Base-by-base conservation (phyloP, 2,329 filamentous ascomycete species). In the Colletotrichum sp. region DNA sequence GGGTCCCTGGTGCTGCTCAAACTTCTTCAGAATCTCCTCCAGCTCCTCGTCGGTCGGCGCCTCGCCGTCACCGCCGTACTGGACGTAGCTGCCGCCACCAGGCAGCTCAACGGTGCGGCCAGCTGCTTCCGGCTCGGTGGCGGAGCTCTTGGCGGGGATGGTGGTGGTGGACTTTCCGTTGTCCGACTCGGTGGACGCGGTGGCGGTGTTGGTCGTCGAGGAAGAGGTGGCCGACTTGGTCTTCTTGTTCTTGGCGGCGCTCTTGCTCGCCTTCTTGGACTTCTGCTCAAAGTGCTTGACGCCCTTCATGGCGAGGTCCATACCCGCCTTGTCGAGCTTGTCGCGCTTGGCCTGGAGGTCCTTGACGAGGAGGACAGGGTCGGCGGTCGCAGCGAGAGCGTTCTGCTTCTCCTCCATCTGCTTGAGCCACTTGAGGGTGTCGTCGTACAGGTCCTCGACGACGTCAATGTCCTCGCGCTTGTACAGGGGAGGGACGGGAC, bases 301-400 rank as follows among this genome's bases (percentile, higher is more conserved):
- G 72, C 91, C 91, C 87, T 92, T 94, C 87, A 93, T 91, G 71
- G 95, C 90, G 65, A 96, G 88, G 28, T 95, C 92, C 83, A 93
- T 90, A 79, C 92, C 91, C 6, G 89, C 91, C 82, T 94, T 92
- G 82, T 94, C 92, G 8, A 99, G 89, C 82, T 94, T 91, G 80
- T 93, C 91, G 18, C 92, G 90, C 84, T 93, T 94, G 28, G 88
- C 89, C 74, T 92, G 87, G 34, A 98, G 84, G 32, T 98, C 96
- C 81, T 93, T 93, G 78, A 92, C 87, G 1, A 93, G 89, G 10
- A 98, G 88, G 8, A 93, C 93, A 0, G 95, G 95, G 79, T 99
- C 93, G 12, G 95, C 95, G 3, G 92, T 92, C 3, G 88, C 85
- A 18, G 89, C 86, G 5, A 98, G 91, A 79, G 92, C 93, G 34